Percentiles rank a stretch among this genome's conserved stretches.
These are phyloP conservation scores for Lichina pygmaea DNA, from an alignment of 495 filamentous ascomycete genomes.

Conservation along the genomic window DNA sequence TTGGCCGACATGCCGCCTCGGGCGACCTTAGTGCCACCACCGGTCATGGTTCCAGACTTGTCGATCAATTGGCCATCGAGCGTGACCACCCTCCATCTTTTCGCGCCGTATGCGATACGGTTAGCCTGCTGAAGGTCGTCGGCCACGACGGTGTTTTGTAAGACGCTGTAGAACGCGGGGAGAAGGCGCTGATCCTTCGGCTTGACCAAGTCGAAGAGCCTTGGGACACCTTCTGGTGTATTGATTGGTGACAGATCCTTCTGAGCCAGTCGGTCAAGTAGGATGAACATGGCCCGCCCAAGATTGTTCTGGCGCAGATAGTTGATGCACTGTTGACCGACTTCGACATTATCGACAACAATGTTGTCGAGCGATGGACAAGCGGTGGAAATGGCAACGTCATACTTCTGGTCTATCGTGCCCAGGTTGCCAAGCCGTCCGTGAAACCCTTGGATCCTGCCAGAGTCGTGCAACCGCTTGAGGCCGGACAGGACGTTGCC, in stretches of 20 bases:
- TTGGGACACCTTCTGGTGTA: conserved; percentile 76
- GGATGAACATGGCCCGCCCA: conserved; percentile 91
- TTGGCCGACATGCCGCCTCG: conserved; percentile 90
- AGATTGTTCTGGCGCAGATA: conserved; percentile 93
- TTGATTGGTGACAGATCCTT: conserved; percentile 51
- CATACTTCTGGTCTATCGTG: conserved; percentile 82
- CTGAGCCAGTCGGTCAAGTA: conserved; percentile 58
- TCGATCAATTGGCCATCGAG: conserved; percentile 89
- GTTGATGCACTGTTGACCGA: conserved; percentile 90
- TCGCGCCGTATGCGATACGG: conserved; percentile 79
- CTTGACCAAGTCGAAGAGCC: conserved; percentile 79
- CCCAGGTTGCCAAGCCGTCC: conserved; percentile 86
- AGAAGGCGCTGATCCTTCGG: conserved; percentile 64
- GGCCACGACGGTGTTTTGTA: conserved; percentile 83
- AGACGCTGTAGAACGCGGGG: conserved; percentile 82
- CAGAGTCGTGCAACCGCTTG: conserved; percentile 87
- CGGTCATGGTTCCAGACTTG: conserved; percentile 93
- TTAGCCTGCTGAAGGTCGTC: conserved; percentile 84
- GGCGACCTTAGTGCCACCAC: conserved; percentile 71
- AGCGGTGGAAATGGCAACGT: conserved; percentile 89
- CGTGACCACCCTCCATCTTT: conserved; percentile 85
- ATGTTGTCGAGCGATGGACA: conserved; percentile 81
- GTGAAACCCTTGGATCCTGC: conserved; percentile 88
- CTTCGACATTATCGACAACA: conserved; percentile 83
- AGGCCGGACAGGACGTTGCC: conserved; percentile 77